Conservation (phyloP, 108 stramenopile species). For the Seminavis robusta region DNA sequence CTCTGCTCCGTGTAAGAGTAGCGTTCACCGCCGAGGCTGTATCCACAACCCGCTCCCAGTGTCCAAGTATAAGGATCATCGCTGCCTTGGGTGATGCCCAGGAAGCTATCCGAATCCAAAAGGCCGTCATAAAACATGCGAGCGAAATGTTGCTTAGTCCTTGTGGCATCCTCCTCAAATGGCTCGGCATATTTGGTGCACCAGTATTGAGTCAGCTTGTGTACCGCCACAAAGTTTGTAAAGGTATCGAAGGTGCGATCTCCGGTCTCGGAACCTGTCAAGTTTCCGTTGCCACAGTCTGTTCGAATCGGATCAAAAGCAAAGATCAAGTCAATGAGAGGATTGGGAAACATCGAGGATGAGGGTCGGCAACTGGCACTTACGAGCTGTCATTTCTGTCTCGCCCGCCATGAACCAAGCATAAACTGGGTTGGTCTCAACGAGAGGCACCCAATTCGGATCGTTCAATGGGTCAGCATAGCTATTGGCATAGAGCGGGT, state of each 20-base stretch:
- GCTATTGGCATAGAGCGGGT: constrained; percentile 11
- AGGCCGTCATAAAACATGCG: constrained; percentile 40
- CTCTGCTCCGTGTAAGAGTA: constrained; percentile 16
- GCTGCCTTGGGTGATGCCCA: constrained; percentile 27
- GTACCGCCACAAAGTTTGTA: constrained; percentile 6
- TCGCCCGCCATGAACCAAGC: constrained; percentile 38
- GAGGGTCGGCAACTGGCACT: not conserved
- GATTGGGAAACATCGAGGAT: not conserved
- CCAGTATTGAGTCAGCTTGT: constrained; percentile 10
- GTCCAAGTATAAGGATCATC: constrained; percentile 47
- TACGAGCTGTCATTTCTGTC: constrained; percentile 13
- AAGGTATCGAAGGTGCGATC: constrained; percentile 13
- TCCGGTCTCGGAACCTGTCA: constrained; percentile 12
- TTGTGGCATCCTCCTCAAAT: not conserved
- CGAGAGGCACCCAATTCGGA: constrained; percentile 12
- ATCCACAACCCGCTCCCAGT: constrained; percentile 39
- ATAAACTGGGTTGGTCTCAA: constrained; percentile 28
- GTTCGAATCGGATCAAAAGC: not conserved
- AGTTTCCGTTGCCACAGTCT: constrained; percentile 17
- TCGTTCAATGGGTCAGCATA: constrained; percentile 3
- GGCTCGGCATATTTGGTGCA: constrained; percentile 37
- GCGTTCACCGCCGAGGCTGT: constrained; percentile 28
- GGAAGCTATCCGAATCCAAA: constrained; percentile 19
- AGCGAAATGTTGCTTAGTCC: constrained; percentile 28
- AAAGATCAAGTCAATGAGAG: not conserved